A percentile compares a stretch with the other conserved stretches of the same genome.
Evolutionary conservation across 352 stramenopile genomes (phyloP).

Genomic region (Pythium rishiriense): DNA sequence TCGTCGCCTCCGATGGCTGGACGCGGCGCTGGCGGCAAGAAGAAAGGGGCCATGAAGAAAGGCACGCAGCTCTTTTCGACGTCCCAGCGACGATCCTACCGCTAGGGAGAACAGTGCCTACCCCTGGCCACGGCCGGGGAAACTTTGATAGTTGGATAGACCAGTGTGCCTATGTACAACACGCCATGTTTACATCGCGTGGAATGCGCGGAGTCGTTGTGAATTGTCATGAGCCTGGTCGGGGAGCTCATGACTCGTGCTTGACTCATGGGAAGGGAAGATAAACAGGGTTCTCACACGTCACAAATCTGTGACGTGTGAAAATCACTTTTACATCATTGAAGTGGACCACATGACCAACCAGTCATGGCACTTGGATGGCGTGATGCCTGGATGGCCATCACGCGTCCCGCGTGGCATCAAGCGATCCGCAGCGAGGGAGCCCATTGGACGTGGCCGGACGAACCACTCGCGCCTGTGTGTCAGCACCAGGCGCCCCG

Average conservation of each 20-base stretch:
- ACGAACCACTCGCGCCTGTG: not conserved
- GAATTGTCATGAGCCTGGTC: no score
- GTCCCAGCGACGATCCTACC: slow-evolving; percentile 71
- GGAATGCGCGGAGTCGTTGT: no score
- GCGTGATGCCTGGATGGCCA: not conserved
- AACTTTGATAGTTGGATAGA: not conserved
- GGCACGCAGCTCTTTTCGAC: slow-evolving; percentile 74
- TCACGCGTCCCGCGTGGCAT: slow-evolving; percentile 1
- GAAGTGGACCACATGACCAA: not conserved
- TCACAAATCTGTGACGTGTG: slow-evolving; percentile 12
- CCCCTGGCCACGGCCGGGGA: not conserved
- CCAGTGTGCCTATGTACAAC: no score
- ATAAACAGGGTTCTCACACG: not conserved
- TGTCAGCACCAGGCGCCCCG: not conserved
- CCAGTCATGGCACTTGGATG: not conserved
- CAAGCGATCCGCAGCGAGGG: slow-evolving; percentile 4
- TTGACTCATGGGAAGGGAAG: no score
- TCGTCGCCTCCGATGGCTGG: slow-evolving; percentile 32
- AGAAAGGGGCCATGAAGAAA: slow-evolving; percentile 68
- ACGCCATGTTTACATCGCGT: no score
- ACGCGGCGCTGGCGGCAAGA: slow-evolving; percentile 38
- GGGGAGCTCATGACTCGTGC: no score
- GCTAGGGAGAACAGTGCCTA: slow-evolving; percentile 27
- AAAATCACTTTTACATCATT: not conserved
- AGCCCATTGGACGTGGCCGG: not conserved